Conservation (phyloP, 2,329 filamentous ascomycete genomes). For the Aspergillus fumigatus region DNA sequence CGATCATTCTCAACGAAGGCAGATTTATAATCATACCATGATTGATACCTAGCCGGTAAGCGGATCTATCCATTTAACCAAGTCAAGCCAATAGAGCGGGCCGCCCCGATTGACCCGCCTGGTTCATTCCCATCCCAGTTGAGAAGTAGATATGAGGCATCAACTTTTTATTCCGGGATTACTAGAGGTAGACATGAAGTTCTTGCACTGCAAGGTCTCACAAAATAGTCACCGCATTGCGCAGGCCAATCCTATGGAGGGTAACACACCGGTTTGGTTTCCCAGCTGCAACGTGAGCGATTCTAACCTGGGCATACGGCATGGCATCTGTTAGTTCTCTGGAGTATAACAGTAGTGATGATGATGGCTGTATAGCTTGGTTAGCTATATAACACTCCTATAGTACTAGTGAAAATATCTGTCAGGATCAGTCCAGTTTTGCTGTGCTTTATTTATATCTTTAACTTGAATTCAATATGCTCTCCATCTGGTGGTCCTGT, state of each 20-base stretch:
- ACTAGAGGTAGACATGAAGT: not conserved
- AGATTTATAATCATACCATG: too few relatives aligned
- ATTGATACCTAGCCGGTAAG: not conserved
- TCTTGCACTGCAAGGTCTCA: not conserved
- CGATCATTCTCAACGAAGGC: too few relatives aligned
- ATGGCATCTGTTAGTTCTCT: not conserved
- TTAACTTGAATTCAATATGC: not conserved
- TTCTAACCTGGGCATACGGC: not conserved
- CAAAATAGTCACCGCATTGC: not conserved
- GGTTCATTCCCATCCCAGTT: not conserved
- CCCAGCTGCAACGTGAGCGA: not conserved
- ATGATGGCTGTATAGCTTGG: not conserved
- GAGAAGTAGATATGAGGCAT: not conserved
- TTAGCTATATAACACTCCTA: not conserved
- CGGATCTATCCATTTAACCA: not conserved
- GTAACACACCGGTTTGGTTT: not conserved
- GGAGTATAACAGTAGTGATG: not conserved
- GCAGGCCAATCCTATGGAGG: not conserved
- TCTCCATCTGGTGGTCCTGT: not conserved
- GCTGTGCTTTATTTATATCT: too few relatives aligned
- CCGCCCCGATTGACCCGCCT: not conserved
- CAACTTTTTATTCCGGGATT: not conserved
- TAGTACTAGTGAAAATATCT: too few relatives aligned
- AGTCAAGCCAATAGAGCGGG: not conserved
- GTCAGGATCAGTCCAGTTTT: too few relatives aligned